A percentile compares a stretch with the other conserved stretches of the same genome.
phyloP scores from a whole-genome alignment of 1,284 basidiomycete species.

The Pyrrhoderma lamaoense region DNA sequence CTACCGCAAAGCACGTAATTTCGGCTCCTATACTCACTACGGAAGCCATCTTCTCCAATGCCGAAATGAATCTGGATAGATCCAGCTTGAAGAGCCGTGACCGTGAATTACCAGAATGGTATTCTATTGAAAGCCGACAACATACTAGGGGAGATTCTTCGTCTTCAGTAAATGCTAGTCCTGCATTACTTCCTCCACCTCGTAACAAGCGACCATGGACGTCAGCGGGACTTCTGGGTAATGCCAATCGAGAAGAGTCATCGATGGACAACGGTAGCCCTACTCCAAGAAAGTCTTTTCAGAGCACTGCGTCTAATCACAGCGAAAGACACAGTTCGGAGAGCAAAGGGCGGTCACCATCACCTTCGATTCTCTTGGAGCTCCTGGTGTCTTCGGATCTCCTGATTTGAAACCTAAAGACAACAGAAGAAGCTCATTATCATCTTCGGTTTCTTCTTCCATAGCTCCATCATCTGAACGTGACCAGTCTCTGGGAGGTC shows the following conservation, averaged over 20 bases:
- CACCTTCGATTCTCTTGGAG: slow-evolving; percentile 13
- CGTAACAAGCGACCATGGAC: slow-evolving; percentile 47
- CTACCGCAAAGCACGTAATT: background rate
- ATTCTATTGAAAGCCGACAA: slow-evolving; percentile 12
- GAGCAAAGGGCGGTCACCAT: slow-evolving; percentile 8
- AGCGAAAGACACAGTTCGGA: slow-evolving; percentile 15
- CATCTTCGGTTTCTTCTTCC: slow-evolving; percentile 43
- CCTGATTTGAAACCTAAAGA: slow-evolving; percentile 33
- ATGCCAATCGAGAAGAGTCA: slow-evolving; percentile 2
- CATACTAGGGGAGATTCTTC: slow-evolving; percentile 12
- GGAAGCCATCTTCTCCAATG: slow-evolving; percentile 10
- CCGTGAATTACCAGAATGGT: slow-evolving; percentile 14
- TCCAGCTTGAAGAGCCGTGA: slow-evolving; percentile 9
- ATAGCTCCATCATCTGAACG: slow-evolving; percentile 34
- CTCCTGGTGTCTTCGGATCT: slow-evolving; percentile 30
- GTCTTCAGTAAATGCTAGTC: slow-evolving; percentile 31
- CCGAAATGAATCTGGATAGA: slow-evolving; percentile 15
- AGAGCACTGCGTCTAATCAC: slow-evolving; percentile 6
- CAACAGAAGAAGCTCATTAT: slow-evolving; percentile 35
- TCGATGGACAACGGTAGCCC: background rate
- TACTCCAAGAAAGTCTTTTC: slow-evolving; percentile 13
- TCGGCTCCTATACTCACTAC: slow-evolving; percentile 5
- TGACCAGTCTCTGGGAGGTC: slow-evolving; percentile 30
- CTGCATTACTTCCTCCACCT: slow-evolving; percentile 57
- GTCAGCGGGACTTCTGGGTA: slow-evolving; percentile 24